Evolutionary conservation across 2,329 filamentous ascomycete species (phyloP), one percentile per base, ranked within the genome.

Genomic region (Ramularia endophylla): DNA sequence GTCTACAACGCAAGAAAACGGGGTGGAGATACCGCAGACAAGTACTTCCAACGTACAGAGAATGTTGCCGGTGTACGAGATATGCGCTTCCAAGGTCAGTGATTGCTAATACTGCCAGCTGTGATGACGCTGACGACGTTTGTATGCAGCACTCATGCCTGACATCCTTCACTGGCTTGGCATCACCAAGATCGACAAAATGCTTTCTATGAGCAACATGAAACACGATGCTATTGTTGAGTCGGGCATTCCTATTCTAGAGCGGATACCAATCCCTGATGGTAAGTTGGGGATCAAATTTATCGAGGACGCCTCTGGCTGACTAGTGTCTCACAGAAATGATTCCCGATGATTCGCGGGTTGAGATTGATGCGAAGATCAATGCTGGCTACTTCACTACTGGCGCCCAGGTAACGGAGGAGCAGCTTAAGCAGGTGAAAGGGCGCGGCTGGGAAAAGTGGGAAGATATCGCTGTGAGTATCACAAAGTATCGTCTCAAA

Each of bases 321-420:
- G 22, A 11, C 11, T 25, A 25, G 22, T 25, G 6, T 25, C 11
- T 25, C 11, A 6, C 11, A 25, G 22, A 92, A 22, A 81, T 92
- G 77, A 95, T 97, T 56, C 92, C 92, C 11, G 86, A 83, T 49
- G 92, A 97, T 67, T 94, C 87, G 38, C 76, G 90, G 52, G 92
- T 97, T n/a, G 92, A 98, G 66, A 98, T 97, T 59, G 92, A 97
- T 66, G 90, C 92, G 44, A 97, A 97, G 72, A 95, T 97, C 61
- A 92, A 90, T 55, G 88, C 90, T 46, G 90, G 80, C 15, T 82
- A 81, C 59, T 82, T 95, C 62, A 95, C 89, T 6, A 87, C 83
- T 8, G 89, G 89, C 36, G 87, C 90, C 65, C 77, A 86, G 54
- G 87, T 94, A 77, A 90, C 85, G 2, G 80, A 83, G 61, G 84